Evolutionary conservation across 2,329 filamentous ascomycete genomes (phyloP).

Genomic region (Aspergillus caelatus): DNA sequence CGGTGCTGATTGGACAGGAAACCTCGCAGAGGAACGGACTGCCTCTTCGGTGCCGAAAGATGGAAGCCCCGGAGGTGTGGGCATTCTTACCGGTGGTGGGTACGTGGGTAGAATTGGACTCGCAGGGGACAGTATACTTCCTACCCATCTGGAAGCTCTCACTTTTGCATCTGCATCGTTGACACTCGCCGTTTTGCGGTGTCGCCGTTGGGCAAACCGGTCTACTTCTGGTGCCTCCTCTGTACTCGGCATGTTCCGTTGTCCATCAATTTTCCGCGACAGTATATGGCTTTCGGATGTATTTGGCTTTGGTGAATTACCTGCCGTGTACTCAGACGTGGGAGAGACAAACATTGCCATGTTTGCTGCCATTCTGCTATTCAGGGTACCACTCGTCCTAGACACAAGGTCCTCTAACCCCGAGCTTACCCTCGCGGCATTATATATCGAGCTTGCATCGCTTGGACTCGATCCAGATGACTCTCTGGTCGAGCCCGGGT

Average conservation of each 20-base stretch:
- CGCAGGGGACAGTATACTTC: conserved; percentile 29
- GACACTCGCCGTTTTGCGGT: conserved; percentile 31
- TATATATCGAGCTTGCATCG: conserved; percentile 42
- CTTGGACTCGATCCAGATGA: conserved; percentile 35
- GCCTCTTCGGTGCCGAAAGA: conserved; percentile 47
- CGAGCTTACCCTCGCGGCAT: conserved; percentile 38
- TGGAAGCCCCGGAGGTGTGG: conserved; percentile 49
- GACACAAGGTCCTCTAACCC: conserved; percentile 23
- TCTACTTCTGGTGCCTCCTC: neutral
- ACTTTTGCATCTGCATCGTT: conserved; percentile 26
- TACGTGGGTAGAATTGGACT: conserved; percentile 36
- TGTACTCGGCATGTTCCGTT: neutral
- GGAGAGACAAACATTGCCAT: conserved; percentile 33
- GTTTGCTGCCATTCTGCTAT: conserved; percentile 29
- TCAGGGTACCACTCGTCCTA: conserved; percentile 20
- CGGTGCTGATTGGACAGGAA: conserved; percentile 20
- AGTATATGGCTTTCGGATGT: conserved; percentile 15
- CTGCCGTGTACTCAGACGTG: conserved; percentile 9
- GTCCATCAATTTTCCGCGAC: neutral
- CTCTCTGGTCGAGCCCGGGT: neutral
- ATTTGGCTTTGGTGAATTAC: neutral
- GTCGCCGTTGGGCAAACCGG: conserved; percentile 1
- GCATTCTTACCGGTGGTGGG: conserved; percentile 41
- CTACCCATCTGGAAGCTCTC: conserved; percentile 26
- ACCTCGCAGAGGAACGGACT: conserved; percentile 32